These are phyloP conservation scores for Pulveroboletus sp. DNA, from an alignment of 768 basidiomycete species.

Conservation along the genomic window DNA sequence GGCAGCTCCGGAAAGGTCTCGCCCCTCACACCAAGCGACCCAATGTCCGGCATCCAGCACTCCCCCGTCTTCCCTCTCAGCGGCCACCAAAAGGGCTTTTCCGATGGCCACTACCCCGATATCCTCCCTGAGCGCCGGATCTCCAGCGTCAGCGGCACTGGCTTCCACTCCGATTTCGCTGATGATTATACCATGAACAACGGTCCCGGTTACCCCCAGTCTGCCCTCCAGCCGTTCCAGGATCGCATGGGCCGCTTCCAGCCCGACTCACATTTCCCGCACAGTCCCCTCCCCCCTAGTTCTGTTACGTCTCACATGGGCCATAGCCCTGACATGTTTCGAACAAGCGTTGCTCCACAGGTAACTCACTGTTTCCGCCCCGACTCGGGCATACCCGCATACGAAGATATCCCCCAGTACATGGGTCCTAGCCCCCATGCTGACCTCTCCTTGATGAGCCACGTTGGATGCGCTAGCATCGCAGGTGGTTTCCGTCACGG, in stretches of 20 bases:
- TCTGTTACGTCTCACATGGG: conserved; percentile 50
- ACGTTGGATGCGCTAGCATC: conserved; percentile 55
- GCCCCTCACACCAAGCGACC: conserved; percentile 68
- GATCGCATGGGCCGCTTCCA: conserved; percentile 58
- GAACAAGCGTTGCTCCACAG: conserved; percentile 63
- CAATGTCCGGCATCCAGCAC: conserved; percentile 56
- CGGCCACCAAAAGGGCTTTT: conserved; percentile 52
- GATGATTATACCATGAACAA: conserved; percentile 60
- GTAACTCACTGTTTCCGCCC: conserved; percentile 62
- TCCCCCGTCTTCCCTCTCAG: conserved; percentile 47
- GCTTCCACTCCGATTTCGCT: conserved; percentile 57
- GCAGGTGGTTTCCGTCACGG: conserved; percentile 64
- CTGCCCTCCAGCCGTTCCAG: conserved; percentile 55
- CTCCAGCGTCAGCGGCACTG: conserved; percentile 40
- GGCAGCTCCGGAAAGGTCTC: conserved; percentile 70
- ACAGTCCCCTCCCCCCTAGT: conserved; percentile 37
- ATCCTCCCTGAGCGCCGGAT: conserved; percentile 58
- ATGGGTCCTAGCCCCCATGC: conserved; percentile 48
- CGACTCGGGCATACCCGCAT: conserved; percentile 48
- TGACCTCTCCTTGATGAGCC: conserved; percentile 61
- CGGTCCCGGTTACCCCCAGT: conserved; percentile 46
- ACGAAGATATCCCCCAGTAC: conserved; percentile 61
- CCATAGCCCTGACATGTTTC: conserved; percentile 56
- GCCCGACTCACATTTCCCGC: conserved; percentile 51
- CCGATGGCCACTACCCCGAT: conserved; percentile 55